Evolutionary conservation across 352 stramenopile species (phyloP).

Genomic region (Peronospora belbahrii): DNA sequence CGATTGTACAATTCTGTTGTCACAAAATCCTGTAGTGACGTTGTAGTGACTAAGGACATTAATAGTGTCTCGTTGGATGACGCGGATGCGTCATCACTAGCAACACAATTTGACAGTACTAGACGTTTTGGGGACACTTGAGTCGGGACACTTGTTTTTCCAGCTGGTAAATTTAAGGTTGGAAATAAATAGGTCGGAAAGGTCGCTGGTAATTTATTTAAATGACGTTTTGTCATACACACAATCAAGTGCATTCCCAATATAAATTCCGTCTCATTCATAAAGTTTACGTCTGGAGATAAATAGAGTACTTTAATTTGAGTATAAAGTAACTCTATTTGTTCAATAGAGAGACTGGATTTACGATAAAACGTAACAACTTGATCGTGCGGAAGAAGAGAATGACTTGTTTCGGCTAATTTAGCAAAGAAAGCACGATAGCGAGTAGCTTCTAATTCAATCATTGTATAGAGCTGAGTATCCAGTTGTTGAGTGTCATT

Average conservation of each 20-base stretch:
- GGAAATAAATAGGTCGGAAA: constrained; percentile 64
- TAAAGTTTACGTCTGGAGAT: constrained; percentile 16
- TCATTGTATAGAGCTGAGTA: constrained; percentile 49
- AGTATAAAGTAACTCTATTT: constrained; percentile 41
- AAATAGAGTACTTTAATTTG: constrained; percentile 41
- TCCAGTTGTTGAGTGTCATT: constrained; percentile 18
- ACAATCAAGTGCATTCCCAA: constrained; percentile 76
- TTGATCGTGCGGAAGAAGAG: not conserved
- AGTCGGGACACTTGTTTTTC: constrained; percentile 10
- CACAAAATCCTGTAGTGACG: no score
- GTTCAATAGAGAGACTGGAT: constrained; percentile 41
- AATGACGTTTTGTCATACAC: constrained; percentile 63
- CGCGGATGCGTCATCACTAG: no score
- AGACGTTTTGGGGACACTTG: constrained; percentile 3
- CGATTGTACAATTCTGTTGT: no score
- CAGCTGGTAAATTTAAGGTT: constrained; percentile 38
- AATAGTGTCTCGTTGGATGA: no score
- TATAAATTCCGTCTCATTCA: constrained; percentile 55
- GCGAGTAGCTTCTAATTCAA: constrained; percentile 44
- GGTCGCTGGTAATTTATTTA: constrained; percentile 38
- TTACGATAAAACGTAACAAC: constrained; percentile 70
- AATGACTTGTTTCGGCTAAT: constrained; percentile 21
- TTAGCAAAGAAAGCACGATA: constrained; percentile 58
- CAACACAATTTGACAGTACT: not conserved
- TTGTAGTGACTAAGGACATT: no score